Conservation (phyloP, 306 rosid genomes). For the Leucaena leucocephala region DNA sequence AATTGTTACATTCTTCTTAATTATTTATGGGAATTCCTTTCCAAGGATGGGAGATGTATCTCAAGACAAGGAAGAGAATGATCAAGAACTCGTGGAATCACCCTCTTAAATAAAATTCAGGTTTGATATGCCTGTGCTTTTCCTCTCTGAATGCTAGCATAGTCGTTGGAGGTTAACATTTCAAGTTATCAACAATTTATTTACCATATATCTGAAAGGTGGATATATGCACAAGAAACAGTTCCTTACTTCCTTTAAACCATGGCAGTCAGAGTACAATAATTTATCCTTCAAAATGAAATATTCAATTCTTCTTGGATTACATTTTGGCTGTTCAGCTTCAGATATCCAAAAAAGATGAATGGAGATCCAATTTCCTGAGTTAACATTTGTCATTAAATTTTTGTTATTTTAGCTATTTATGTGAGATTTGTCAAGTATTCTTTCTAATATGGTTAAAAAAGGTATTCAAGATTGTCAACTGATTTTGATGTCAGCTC, state of each 20-base stretch:
- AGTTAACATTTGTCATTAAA: constrained; percentile 2
- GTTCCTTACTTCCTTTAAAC: constrained; percentile 33
- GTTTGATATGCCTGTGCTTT: constrained; percentile 40
- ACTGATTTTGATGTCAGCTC: constrained; percentile 5
- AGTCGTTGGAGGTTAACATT: constrained; percentile 14
- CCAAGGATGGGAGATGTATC: constrained; percentile 53
- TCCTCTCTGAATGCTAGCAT: constrained; percentile 4
- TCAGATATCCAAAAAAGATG: constrained; percentile 1
- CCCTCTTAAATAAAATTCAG: constrained; percentile 41
- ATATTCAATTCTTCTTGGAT: background rate
- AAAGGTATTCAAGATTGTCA: background rate
- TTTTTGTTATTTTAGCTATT: constrained; percentile 13
- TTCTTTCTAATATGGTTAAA: background rate
- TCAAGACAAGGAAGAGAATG: constrained; percentile 44
- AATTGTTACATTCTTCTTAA: constrained; percentile 32
- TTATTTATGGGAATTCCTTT: constrained; percentile 16
- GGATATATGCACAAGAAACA: constrained; percentile 15
- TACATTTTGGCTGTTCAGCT: constrained; percentile 20
- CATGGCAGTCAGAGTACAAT: constrained; percentile 15
- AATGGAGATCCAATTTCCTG: background rate
- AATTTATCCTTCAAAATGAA: background rate
- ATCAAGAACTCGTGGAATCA: constrained; percentile 42
- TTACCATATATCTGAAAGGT: background rate
- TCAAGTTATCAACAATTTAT: constrained; percentile 5
- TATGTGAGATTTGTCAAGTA: background rate